Evolutionary conservation across 257 asterid species (phyloP), one percentile per base, ranked within the genome.

Genomic region (Agastache rugosa): DNA sequence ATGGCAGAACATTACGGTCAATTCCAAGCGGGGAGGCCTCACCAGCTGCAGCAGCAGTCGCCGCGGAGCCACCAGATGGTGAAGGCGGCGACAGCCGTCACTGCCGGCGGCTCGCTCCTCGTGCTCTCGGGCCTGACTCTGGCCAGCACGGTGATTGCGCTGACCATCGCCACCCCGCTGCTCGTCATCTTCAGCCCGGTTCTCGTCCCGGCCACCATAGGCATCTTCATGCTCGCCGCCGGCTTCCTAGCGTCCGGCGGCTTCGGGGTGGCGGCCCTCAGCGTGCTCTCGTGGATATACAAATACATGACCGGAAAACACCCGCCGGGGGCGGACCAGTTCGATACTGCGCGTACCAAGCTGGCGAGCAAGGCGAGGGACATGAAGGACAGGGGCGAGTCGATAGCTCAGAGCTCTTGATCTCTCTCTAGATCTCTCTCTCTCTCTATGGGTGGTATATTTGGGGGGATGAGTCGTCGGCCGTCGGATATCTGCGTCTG

Each of bases 101-200:
- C 96, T 0, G 93, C 95, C 2, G 97, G 96, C 0, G 87, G 97
- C 2, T 90, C 93, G 0, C 89, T 92, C 25, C 89, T 92, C 6
- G 74, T 88, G 6, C 90, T 92, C 12, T 85, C 96, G 14, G 87
- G 96, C 7, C 61, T 92, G 35, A 90, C 88, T 0, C 56, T 92
- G 2, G 90, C 88, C 6, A 89, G 74, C 37, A 92, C 97, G 0
- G 93, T 92, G 8, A 69, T 92, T 0, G 92, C 84, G 0, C 96
- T 92, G 29, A 80, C 93, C 3, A 44, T 87, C 14, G 96, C 93
- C 2, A 92, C 96, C 0, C 97, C 97, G 0, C 78, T 90, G 74
- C 85, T 92, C 34, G 96, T 90, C 25, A 87, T 92, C 63, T 92
- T 92, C 73, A 92, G 96, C 83, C 96, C 97, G 12, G 93, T 92